Evolutionary conservation across 345 rosid species (phyloP), one percentile per base, ranked within the genome.

Genomic region (Mangifera indica): DNA sequence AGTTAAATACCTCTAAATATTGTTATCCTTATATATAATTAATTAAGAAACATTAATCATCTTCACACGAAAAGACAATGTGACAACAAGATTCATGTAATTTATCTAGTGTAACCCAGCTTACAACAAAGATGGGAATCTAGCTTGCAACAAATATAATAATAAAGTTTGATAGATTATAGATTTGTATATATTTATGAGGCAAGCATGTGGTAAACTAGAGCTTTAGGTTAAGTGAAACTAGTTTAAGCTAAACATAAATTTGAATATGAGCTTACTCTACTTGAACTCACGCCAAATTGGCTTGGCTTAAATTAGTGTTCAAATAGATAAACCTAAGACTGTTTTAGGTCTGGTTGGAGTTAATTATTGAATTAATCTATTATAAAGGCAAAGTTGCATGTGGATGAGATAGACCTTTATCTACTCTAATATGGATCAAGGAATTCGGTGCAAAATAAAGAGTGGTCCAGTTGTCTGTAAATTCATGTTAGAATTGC

Each of bases 261-360:
- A n/a, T n/a, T n/a, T n/a, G n/a, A n/a, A n/a, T n/a, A n/a, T n/a
- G n/a, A n/a, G n/a, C 32, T 29, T 29, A 29, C 1, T 3, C 32
- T 1, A 1, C 32, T 29, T 29, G 32, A 29, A 29, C 3, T 3
- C 32, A 29, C 32, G 1, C 32, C 3, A 29, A 29, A 3, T 3
- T 42, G 55, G 62, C 61, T 68, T 37, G 46, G 71, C 22, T 65
- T 49, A 65, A 58, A 77, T 26, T 77, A 14, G 56, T 57, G 56
- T 25, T 24, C 40, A 25, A 62, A 52, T 49, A 70, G 77, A 62
- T 72, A 69, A 75, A 75, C 66, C 74, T 66, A 72, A 65, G 71
- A 67, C 24, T 63, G n/a, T 48, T n/a, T 61, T 10, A 57, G 24
- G 48, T 56, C 48, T 52, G 26, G 25, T 58, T 42, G 18, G 70